Evolutionary conservation across 108 stramenopile genomes (phyloP), one percentile per base, ranked within the genome.

Genomic region (Stephanodiscus triporus): DNA sequence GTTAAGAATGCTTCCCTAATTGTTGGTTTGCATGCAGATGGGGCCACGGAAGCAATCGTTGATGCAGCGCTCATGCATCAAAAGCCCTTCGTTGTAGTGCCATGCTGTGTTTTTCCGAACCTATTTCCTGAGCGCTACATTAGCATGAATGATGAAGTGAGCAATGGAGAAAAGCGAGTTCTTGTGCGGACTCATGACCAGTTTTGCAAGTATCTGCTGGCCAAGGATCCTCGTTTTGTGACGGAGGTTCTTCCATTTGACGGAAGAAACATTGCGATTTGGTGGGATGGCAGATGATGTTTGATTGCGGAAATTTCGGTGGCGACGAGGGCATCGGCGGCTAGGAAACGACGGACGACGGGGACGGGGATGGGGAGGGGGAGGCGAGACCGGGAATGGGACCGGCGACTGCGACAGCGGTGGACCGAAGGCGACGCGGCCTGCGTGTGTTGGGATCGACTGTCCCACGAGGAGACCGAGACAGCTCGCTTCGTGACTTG

Each of bases 81-180:
- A 48, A 96, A 94, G 68, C 89, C 93, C 0, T 94, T 94, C 81
- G 87, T 87, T 13, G 89, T 94, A 0, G 90, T 94, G 16, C 93
- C 93, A 2, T 94, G 93, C 54, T 94, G 92, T 78, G 93, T 94
- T n/a, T 94, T 94, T 85, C 90, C 90, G 2, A 89, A 82, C 48
- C 55, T 91, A 5, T 90, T 90, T 75, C 71, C 51, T 30, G 36
- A 77, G 34, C 80, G 91, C 36, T 75, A 50, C 40, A 50, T 82
- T 32, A 70, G 29, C 43, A 63, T 74, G 14, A n/a, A 54, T 0
- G 45, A 55, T 54, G 50, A 36, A 0, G 59, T 54, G 77, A 51
- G 60, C 55, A 3, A 30, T 9, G 43, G 16, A 19, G n/a, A 9
- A 48, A 76, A 70, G 37, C 66, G 29, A 47, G 66, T 91, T 29